Base-by-base conservation (phyloP, 192 early-diverging fungal genomes). In the Backusella australiensis region DNA sequence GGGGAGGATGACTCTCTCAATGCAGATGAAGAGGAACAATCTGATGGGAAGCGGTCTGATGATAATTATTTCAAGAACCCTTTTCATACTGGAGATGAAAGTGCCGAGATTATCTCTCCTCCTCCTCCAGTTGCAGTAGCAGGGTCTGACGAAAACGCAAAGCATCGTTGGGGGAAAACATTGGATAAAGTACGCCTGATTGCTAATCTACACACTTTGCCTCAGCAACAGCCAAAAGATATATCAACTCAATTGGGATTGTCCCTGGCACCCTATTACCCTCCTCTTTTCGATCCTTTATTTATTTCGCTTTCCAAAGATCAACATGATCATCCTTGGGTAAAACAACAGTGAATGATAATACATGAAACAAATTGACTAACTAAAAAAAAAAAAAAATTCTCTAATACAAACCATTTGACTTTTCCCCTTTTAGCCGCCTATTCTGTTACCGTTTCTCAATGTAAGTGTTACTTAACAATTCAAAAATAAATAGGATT, bases 161-260 rank as follows among this genome's bases (percentile, higher is more conserved):
- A 73, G 4, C 44, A 63, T n/a, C 26, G 77, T 4, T 81, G 80
- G 80, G 73, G 59, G 11, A 81, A 81, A 23, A 81, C 80, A 26
- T 46, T 81, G 21, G 80, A 75, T 67, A 77, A 75, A 53, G 41
- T 81, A 2, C 49, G 73, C 21, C 44, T 81, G 0, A 71, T 81
- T 23, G 42, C 68, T 26, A 71, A 75, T 21, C 32, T 81, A 7
- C 69, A 77, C 34, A 46, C 75, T 38, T 44, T 32, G 0, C 67
- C 41, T 38, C 32, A 67, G 14, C 66, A 49, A 8, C 34, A 35
- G 14, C 26, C 38, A n/a, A 42, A 32, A 0, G 34, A 75, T 15
- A 1, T 17, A 56, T n/a, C 53, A 56, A 56, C 53, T 26, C 53
- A 56, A 21, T 56, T 56, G 53, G 53, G 53, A n/a, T 56, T 21